Percentiles rank a stretch among this genome's conserved stretches.
Conservation (phyloP, 352 stramenopile genomes). For the Pythium aphanidermatum region DNA sequence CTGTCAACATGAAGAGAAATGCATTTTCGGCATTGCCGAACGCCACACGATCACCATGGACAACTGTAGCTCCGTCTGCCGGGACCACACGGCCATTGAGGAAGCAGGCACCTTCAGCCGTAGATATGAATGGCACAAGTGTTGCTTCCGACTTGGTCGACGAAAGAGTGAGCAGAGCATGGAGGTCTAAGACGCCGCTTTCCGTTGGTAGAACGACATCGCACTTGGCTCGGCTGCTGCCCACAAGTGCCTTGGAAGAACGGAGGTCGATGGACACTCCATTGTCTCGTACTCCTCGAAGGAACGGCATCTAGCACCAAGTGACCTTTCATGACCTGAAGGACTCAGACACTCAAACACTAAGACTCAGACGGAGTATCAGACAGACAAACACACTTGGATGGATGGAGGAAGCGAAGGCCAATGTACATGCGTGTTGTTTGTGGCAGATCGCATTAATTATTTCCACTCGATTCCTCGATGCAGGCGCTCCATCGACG, state of each 20-base stretch:
- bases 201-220: constrained; percentile 40
- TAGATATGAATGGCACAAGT: constrained; percentile 47
- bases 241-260: constrained; percentile 62
- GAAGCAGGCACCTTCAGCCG: constrained; percentile 30
- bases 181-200: constrained; percentile 39
- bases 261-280: constrained; percentile 29
- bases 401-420: neutral
- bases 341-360: constrained; percentile 2
- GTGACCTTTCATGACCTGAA: constrained; percentile 1
- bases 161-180: constrained; percentile 47
- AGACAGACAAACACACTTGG: too few relatives aligned
- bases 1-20: constrained; percentile 55
- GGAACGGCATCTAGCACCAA: constrained; percentile 57
- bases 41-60: constrained; percentile 55
- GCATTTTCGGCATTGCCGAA: constrained; percentile 37
- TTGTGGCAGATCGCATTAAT: constrained; percentile 21
- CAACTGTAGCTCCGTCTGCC: constrained; percentile 32
- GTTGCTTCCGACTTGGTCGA: constrained; percentile 27
- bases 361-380: too few relatives aligned
- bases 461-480: constrained; percentile 27
- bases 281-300: constrained; percentile 10
- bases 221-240: constrained; percentile 33
- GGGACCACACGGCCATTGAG: constrained; percentile 39
- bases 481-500: constrained; percentile 5
- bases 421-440: constrained; percentile 13